Evolutionary conservation across 139 green algal species (phyloP).

Genomic region (Picochlorum costavermella): DNA sequence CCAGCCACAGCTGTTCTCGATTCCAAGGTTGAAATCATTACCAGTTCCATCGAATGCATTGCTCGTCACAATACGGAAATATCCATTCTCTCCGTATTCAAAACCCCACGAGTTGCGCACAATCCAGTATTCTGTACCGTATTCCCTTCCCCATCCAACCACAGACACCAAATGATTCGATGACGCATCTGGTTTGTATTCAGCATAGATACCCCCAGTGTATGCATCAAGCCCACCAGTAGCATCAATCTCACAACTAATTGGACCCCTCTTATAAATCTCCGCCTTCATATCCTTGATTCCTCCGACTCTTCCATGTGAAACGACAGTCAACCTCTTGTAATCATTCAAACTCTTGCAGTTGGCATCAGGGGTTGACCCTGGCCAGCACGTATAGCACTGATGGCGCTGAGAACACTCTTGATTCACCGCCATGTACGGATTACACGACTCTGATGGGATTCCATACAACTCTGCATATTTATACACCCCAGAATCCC

Average conservation of each 20-base stretch:
- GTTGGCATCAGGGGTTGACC: conserved; percentile 2
- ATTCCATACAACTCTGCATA: conserved; percentile 58
- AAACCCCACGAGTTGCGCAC: conserved; percentile 59
- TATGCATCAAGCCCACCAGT: conserved; percentile 64
- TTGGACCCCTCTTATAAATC: conserved; percentile 72
- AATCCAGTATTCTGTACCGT: conserved; percentile 65
- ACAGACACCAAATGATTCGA: conserved; percentile 83
- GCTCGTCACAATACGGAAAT: conserved; percentile 65
- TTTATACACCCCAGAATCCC: conserved; percentile 42
- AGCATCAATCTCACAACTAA: conserved; percentile 73
- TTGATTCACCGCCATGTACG: conserved; percentile 57
- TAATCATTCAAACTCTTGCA: conserved; percentile 52
- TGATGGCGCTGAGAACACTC: conserved; percentile 52
- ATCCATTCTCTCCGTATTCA: conserved; percentile 57
- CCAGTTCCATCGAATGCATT: conserved; percentile 39
- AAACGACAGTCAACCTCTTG: conserved; percentile 23
- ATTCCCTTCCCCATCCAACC: conserved; percentile 72
- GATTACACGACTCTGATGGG: conserved; percentile 81
- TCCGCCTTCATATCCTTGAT: conserved; percentile 72
- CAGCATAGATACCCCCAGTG: conserved; percentile 39
- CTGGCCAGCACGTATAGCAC: conserved; percentile 61
- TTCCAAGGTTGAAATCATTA: conserved; percentile 56
- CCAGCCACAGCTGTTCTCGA: conserved; percentile 67
- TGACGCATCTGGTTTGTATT: conserved; percentile 24
- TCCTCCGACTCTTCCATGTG: conserved; percentile 64